Evolutionary conservation across 2,329 filamentous ascomycete species (phyloP).

Genomic region (Hypoxylon rubiginosum): DNA sequence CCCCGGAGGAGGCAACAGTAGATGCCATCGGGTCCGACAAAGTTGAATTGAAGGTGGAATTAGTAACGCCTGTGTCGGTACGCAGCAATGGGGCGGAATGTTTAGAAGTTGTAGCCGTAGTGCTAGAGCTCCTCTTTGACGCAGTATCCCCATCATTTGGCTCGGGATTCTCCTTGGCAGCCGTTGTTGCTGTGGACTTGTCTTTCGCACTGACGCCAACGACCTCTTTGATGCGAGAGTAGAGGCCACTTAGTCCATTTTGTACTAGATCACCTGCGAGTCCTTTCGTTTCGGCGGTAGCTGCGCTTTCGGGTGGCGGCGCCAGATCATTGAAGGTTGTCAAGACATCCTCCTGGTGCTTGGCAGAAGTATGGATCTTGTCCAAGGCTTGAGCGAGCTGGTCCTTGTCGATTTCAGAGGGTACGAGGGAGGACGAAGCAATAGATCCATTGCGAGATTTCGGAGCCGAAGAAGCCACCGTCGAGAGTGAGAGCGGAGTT

Average conservation of each 20-base stretch:
- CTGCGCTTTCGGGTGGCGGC: slow-evolving; percentile 71
- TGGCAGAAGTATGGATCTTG: slow-evolving; percentile 90
- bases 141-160: slow-evolving; percentile 58
- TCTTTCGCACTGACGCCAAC: slow-evolving; percentile 75
- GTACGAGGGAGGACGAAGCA: slow-evolving; percentile 60
- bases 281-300: slow-evolving; percentile 75
- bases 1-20: slow-evolving; percentile 57
- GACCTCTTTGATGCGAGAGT: slow-evolving; percentile 85
- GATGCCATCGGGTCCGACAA: slow-evolving; percentile 51
- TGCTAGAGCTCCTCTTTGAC: slow-evolving; percentile 59
- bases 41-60: slow-evolving; percentile 53
- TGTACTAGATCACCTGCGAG: slow-evolving; percentile 81
- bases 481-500: slow-evolving; percentile 55
- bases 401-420: slow-evolving; percentile 75
- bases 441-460: slow-evolving; percentile 57
- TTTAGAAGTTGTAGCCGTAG: slow-evolving; percentile 58
- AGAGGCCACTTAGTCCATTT: slow-evolving; percentile 89
- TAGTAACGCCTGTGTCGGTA: slow-evolving; percentile 56
- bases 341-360: slow-evolving; percentile 78
- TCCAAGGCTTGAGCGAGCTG: slow-evolving; percentile 83
- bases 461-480: slow-evolving; percentile 47
- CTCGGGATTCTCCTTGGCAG: slow-evolving; percentile 48
- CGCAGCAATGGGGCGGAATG: slow-evolving; percentile 58
- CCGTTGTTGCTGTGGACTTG: slow-evolving; percentile 31
- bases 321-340: slow-evolving; percentile 97